Evolutionary conservation across 2,329 filamentous ascomycete genomes (phyloP).

Genomic region (Trichoderma sp.): DNA sequence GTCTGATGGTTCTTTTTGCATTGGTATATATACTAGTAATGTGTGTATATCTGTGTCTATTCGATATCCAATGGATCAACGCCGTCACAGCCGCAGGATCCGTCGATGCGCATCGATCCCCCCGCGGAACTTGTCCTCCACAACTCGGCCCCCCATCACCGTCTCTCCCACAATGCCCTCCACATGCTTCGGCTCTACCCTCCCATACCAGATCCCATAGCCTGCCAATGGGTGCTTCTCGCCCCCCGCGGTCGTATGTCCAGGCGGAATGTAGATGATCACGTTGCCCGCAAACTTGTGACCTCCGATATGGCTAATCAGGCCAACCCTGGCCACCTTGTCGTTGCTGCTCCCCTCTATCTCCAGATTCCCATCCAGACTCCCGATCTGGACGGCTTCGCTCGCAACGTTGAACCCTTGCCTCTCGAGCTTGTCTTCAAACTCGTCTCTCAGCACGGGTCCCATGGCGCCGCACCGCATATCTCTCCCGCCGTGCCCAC

Average conservation of each 20-base stretch:
- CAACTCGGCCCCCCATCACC: conserved; percentile 62
- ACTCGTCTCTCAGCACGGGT: conserved; percentile 68
- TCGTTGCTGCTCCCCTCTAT: conserved; percentile 26
- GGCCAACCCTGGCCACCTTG: conserved; percentile 58
- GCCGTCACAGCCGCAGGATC: conserved; percentile 46
- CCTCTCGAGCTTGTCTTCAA: conserved; percentile 56
- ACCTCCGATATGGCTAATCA: conserved; percentile 78
- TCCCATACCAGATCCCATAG: conserved; percentile 77
- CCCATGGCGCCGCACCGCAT: conserved; percentile 78
- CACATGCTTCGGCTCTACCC: conserved; percentile 72
- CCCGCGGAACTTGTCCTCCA: conserved; percentile 70
- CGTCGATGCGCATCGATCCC: conserved; percentile 58
- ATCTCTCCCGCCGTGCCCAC: conserved; percentile 82
- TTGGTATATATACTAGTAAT: too few relatives aligned
- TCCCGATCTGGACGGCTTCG: conserved; percentile 42
- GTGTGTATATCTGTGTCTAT: not conserved
- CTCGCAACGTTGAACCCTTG: conserved; percentile 49
- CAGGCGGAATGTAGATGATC: conserved; percentile 73
- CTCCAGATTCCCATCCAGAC: not conserved
- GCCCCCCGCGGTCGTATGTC: conserved; percentile 39
- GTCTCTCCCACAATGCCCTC: conserved; percentile 75
- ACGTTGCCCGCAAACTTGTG: conserved; percentile 87
- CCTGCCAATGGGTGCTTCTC: conserved; percentile 60
- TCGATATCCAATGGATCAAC: not conserved
- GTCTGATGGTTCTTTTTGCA: too few relatives aligned